Evolutionary conservation across 2,329 filamentous ascomycete genomes (phyloP).

Genomic region (Nemania sp.): DNA sequence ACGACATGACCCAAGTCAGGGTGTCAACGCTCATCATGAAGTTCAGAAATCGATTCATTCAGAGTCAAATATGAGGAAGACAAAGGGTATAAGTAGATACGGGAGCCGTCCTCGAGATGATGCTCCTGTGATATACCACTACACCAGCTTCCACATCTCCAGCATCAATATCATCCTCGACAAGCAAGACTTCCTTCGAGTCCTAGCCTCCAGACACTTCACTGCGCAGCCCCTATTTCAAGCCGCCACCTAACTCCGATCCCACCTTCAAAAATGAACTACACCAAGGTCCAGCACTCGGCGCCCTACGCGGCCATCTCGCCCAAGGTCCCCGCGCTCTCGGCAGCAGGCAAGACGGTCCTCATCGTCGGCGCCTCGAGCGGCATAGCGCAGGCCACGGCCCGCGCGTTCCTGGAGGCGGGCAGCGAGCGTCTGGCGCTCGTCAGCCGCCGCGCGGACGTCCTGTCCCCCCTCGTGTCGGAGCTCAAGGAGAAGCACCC

Average conservation of each 20-base stretch:
- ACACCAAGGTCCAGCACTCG: conserved; percentile 30
- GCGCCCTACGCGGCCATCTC: conserved; percentile 29
- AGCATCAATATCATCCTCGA: background rate
- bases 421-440: conserved; percentile 23
- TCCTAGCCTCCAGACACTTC: background rate
- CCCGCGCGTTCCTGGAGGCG: conserved; percentile 27
- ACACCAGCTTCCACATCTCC: background rate
- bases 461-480: conserved; percentile 14
- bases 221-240: background rate
- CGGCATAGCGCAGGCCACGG: conserved; percentile 27
- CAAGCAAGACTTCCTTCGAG: no score
- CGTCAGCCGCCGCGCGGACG: conserved; percentile 12
- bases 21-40: background rate
- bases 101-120: background rate
- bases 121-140: background rate
- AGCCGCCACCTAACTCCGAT: background rate
- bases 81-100: background rate
- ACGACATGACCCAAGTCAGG: background rate
- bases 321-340: conserved; percentile 22
- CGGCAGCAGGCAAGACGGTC: conserved; percentile 21
- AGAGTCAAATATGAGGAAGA: background rate
- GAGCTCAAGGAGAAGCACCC: conserved; percentile 11
- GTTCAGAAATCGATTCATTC: background rate
- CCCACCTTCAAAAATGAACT: conserved; percentile 27
- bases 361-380: conserved; percentile 28